phyloP scores from a whole-genome alignment of 2,329 filamentous ascomycete genomes.

The Aspergillus thermomutatus region DNA sequence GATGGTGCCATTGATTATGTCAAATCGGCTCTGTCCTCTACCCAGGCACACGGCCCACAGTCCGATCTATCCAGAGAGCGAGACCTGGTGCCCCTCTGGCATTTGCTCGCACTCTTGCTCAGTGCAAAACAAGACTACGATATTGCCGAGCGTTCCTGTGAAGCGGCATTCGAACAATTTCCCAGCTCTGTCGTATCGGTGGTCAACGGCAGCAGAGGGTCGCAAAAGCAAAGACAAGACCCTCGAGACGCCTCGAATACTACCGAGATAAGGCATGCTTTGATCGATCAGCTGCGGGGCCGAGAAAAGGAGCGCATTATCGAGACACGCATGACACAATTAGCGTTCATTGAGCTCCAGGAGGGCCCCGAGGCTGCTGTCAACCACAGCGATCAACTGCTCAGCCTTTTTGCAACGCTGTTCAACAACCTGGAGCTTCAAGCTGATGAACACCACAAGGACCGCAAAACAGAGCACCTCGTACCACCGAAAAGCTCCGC shows the following conservation, averaged over 20 bases:
- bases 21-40: constrained; percentile 67
- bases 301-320: constrained; percentile 82
- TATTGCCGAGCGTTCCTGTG: constrained; percentile 77
- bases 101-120: constrained; percentile 79
- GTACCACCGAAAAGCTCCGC: constrained; percentile 66
- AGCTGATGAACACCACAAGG: constrained; percentile 18
- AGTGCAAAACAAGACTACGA: constrained; percentile 82
- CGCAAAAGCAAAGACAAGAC: constrained; percentile 23
- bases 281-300: constrained; percentile 74
- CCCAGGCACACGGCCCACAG: constrained; percentile 20
- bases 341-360: constrained; percentile 75
- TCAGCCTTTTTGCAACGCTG: constrained; percentile 75
- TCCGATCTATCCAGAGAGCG: constrained; percentile 35
- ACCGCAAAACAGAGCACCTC: constrained; percentile 37
- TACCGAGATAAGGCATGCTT: constrained; percentile 44
- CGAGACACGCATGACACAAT: constrained; percentile 94
- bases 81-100: constrained; percentile 78
- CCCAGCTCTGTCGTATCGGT: constrained; percentile 68
- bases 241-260: constrained; percentile 14
- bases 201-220: constrained; percentile 53
- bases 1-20: constrained; percentile 76
- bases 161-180: constrained; percentile 89
- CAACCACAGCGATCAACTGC: constrained; percentile 79
- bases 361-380: constrained; percentile 84
- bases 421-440: constrained; percentile 63